Conservation (phyloP, 345 rosid species). For the Reutealis trisperma region DNA sequence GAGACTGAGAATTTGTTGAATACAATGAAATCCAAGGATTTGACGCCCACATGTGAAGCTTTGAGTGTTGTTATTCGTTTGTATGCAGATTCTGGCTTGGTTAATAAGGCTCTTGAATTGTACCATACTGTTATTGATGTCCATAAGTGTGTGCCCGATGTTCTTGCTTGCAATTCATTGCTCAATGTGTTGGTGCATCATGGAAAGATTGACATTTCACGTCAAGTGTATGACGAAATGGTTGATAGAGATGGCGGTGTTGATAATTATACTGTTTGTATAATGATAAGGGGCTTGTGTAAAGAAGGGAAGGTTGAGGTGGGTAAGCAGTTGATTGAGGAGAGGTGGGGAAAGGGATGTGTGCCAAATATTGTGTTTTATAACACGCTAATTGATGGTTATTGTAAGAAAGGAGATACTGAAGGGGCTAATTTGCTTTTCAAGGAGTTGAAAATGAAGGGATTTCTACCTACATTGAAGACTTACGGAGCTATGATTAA, state of each 20-base stretch:
- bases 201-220: conserved; percentile 46
- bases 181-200: conserved; percentile 45
- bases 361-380: conserved; percentile 78
- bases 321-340: conserved; percentile 62
- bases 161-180: conserved; percentile 69
- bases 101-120: conserved; percentile 56
- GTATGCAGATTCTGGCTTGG: conserved; percentile 52
- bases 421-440: conserved; percentile 51
- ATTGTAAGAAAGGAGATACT: conserved; percentile 48
- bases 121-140: conserved; percentile 36
- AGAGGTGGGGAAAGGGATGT: conserved; percentile 75
- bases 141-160: conserved; percentile 47
- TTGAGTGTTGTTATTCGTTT: conserved; percentile 54
- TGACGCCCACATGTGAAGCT: conserved; percentile 58
- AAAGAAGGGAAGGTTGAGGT: conserved; percentile 66
- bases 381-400: conserved; percentile 72
- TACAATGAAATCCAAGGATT: conserved; percentile 42
- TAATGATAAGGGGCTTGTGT: conserved; percentile 69
- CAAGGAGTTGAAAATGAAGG: conserved; percentile 61
- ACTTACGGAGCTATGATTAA: conserved; percentile 67
- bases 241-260: conserved; percentile 44
- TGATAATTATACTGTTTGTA: conserved; percentile 73
- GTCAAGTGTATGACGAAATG: conserved; percentile 66
- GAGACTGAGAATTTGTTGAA: conserved; percentile 51
- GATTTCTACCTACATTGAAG: conserved; percentile 62